These are phyloP conservation scores for Ustilago crameri DNA, from an alignment of 1,284 basidiomycete species.

Conservation along the genomic window DNA sequence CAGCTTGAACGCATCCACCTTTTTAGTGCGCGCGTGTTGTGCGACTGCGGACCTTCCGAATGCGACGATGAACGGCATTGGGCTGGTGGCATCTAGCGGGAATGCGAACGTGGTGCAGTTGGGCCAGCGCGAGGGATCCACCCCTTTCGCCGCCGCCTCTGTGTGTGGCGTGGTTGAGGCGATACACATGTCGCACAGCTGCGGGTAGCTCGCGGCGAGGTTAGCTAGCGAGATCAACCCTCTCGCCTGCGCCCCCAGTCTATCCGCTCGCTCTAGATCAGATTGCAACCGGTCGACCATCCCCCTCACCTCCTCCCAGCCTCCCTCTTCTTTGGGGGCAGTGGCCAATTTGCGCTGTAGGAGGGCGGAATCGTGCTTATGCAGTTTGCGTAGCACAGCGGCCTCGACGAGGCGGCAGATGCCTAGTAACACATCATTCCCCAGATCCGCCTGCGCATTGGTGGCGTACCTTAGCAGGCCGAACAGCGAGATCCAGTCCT, in stretches of 20 bases:
- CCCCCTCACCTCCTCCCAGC: background rate
- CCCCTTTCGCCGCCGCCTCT: slow-evolving; percentile 5
- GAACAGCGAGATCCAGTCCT: slow-evolving; percentile 50
- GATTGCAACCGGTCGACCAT: slow-evolving; percentile 4
- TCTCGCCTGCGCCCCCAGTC: slow-evolving; percentile 9
- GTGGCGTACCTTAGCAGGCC: slow-evolving; percentile 47
- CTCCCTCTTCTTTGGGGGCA: background rate
- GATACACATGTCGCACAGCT: background rate
- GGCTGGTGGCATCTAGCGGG: slow-evolving; percentile 20
- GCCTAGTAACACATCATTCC: slow-evolving; percentile 39
- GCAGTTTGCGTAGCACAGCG: slow-evolving; percentile 43
- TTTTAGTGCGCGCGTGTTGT: slow-evolving; percentile 7
- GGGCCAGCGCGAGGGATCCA: slow-evolving; percentile 6
- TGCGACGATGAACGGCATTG: slow-evolving; percentile 34
- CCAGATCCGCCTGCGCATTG: slow-evolving; percentile 30
- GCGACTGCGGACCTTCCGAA: slow-evolving; percentile 31
- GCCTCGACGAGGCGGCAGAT: slow-evolving; percentile 49
- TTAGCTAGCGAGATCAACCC: slow-evolving; percentile 7
- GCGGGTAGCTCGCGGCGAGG: slow-evolving; percentile 7
- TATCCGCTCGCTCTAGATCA: slow-evolving; percentile 23
- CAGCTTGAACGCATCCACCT: background rate
- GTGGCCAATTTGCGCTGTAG: slow-evolving; percentile 5
- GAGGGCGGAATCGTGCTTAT: slow-evolving; percentile 35
- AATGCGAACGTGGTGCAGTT: slow-evolving; percentile 10
- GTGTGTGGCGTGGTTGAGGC: background rate